Percentiles rank a stretch among this genome's conserved stretches.
These are phyloP conservation scores for Diddensiella transvaalensis DNA, from an alignment of 805 yeast species.

Conservation along the genomic window DNA sequence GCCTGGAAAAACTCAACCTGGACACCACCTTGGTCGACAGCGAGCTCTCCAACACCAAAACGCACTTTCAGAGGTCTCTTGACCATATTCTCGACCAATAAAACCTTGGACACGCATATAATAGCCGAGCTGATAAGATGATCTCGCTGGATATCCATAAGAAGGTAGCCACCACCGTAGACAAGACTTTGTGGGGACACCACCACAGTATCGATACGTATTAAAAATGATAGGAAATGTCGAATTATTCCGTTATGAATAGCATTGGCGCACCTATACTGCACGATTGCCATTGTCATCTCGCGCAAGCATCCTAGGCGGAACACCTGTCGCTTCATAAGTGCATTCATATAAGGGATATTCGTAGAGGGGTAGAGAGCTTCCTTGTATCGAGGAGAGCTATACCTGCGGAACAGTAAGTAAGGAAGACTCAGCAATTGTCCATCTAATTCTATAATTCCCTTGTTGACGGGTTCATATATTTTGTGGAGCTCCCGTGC, in stretches of 20 bases:
- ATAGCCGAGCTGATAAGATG: conserved; percentile 21
- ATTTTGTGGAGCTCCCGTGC: too few relatives aligned
- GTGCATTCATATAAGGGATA: neutral
- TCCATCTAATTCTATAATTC: too few relatives aligned
- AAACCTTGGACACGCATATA: conserved; percentile 11
- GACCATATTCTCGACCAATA: conserved; percentile 15
- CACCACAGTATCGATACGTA: neutral
- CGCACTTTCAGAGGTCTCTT: conserved; percentile 27
- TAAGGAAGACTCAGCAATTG: neutral
- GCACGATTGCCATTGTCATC: conserved; percentile 3
- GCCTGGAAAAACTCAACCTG: conserved; percentile 29
- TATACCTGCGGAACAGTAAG: neutral
- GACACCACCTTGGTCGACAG: conserved; percentile 33
- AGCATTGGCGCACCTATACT: neutral
- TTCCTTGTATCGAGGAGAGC: neutral
- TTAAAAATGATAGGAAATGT: neutral
- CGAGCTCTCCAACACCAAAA: conserved; percentile 28
- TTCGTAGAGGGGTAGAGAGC: neutral
- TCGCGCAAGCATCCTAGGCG: conserved; percentile 6
- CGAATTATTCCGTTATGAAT: too few relatives aligned
- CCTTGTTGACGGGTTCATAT: too few relatives aligned
- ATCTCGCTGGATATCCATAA: conserved; percentile 22
- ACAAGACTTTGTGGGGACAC: neutral
- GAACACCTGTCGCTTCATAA: neutral
- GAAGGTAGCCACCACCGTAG: conserved; percentile 12